Evolutionary conservation across 148 eudicot species (phyloP).

Genomic region (Oxyria digyna): DNA sequence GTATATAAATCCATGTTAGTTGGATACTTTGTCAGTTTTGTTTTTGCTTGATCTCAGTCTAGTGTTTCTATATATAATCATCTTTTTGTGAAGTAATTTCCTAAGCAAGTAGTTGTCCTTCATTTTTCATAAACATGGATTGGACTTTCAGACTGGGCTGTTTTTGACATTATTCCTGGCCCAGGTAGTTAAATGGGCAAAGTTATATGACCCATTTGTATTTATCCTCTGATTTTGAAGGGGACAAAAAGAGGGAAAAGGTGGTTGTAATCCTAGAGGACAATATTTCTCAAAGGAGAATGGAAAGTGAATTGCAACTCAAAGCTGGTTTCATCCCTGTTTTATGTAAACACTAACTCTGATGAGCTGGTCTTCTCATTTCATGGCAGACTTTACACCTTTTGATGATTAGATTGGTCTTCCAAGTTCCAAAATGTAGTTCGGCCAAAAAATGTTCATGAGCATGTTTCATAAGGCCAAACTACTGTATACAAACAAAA

Average conservation of each 20-base stretch:
- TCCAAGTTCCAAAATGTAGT: no score
- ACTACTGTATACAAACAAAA: no score
- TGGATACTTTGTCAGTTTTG: not conserved
- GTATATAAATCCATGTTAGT: not conserved
- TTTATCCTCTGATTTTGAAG: not conserved
- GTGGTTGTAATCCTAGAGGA: not conserved
- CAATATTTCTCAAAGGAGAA: not conserved
- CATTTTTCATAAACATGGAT: not conserved
- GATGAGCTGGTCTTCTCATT: not conserved
- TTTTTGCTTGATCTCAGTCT: not conserved
- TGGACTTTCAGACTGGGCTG: not conserved
- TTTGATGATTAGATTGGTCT: not conserved
- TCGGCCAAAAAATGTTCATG: no score
- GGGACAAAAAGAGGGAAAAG: not conserved
- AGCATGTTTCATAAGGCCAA: no score
- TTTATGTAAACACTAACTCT: not conserved
- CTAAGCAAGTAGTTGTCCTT: not conserved
- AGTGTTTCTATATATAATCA: not conserved
- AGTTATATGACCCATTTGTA: not conserved
- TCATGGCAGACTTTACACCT: not conserved
- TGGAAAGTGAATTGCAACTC: not conserved
- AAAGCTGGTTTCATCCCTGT: not conserved
- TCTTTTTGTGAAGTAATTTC: not conserved
- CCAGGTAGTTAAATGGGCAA: not conserved
- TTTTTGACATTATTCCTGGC: not conserved